A percentile compares a stretch with the other conserved stretches of the same genome.
These are phyloP conservation scores for Mycena capillaripes DNA, from an alignment of 768 basidiomycete genomes.

Conservation along the genomic window DNA sequence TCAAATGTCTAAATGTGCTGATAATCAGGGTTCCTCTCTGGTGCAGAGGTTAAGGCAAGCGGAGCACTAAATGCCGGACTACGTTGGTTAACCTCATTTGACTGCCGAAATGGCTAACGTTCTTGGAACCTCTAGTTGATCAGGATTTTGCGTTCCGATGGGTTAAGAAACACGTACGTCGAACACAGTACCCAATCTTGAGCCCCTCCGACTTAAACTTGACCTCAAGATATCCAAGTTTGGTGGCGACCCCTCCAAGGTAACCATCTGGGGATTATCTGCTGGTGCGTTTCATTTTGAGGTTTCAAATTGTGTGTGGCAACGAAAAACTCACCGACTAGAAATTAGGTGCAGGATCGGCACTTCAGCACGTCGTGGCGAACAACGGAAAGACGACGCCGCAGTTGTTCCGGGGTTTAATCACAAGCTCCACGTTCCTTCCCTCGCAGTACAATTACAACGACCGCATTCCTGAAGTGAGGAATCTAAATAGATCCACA, in stretches of 20 bases:
- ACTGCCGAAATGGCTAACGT: neutral
- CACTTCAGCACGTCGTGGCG: slow-evolving; percentile 9
- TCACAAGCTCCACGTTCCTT: slow-evolving; percentile 48
- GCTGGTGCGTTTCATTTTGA: slow-evolving; percentile 37
- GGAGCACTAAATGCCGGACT: slow-evolving; percentile 49
- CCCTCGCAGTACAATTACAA: slow-evolving; percentile 52
- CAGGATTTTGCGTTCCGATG: slow-evolving; percentile 48
- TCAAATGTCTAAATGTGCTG: neutral
- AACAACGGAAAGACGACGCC: slow-evolving; percentile 8
- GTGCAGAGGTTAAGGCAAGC: slow-evolving; percentile 41
- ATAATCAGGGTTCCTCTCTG: slow-evolving; percentile 46
- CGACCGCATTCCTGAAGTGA: slow-evolving; percentile 31
- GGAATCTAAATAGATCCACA: neutral
- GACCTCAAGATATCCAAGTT: slow-evolving; percentile 30
- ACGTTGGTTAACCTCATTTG: slow-evolving; percentile 15
- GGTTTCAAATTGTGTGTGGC: neutral
- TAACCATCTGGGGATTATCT: slow-evolving; percentile 48
- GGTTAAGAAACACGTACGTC: slow-evolving; percentile 46
- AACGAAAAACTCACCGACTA: too few species aligned
- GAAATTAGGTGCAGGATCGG: neutral
- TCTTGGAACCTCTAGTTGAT: slow-evolving; percentile 38
- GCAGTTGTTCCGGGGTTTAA: slow-evolving; percentile 48
- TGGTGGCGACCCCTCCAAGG: slow-evolving; percentile 37
- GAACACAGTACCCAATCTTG: too few species aligned
- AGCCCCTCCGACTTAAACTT: neutral